Evolutionary conservation across 192 early-diverging fungal species (phyloP), one percentile per base, ranked within the genome.

Genomic region (Rhizoclosmatium sp.): DNA sequence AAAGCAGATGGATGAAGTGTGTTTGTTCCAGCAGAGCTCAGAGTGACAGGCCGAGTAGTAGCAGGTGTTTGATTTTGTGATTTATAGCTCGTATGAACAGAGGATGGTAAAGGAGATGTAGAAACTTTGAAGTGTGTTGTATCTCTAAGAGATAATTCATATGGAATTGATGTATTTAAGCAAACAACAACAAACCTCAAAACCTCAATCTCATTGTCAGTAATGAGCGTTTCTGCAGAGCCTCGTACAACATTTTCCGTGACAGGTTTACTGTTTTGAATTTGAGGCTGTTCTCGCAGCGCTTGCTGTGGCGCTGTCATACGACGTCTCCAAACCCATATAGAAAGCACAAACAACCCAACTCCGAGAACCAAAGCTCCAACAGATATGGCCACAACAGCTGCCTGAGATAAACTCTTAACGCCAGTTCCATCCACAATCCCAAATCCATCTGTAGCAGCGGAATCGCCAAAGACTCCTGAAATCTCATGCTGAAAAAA

Each of bases 401-500:
- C 39, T 39, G 62, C 62, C n/a, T 12, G n/a, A 10, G 10, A 19
- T 1, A 65, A 12, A 16, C 19, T 2, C 62, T 31, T 65, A 39
- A 39, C 62, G 10, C 62, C 62, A 65, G n/a, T 39, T 23, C 62
- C 62, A 31, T 39, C 39, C 39, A 65, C 62, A 19, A 65, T 10
- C 19, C 19, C 39, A 19, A 10, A 19, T 31, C 62, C 39, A 65
- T 56, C 19, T 19, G 54, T 7, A 7, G 19, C n/a, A n/a, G n/a
- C n/a, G n/a, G n/a, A n/a, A n/a, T n/a, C n/a, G n/a, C n/a, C 62
- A 5, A 65, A 40, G 23, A 65, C 62, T 23, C 62, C 62, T 9
- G 62, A 65, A 31, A 59, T n/a, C 7, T 72, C 70, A 72, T 72
- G 70, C 54, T 72, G 70, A 41, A 23, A 58, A 42, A 72, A 72